These are phyloP conservation scores for Strombidium stylifer DNA, from an alignment of 73 alveolate genomes.

Conservation along the genomic window DNA sequence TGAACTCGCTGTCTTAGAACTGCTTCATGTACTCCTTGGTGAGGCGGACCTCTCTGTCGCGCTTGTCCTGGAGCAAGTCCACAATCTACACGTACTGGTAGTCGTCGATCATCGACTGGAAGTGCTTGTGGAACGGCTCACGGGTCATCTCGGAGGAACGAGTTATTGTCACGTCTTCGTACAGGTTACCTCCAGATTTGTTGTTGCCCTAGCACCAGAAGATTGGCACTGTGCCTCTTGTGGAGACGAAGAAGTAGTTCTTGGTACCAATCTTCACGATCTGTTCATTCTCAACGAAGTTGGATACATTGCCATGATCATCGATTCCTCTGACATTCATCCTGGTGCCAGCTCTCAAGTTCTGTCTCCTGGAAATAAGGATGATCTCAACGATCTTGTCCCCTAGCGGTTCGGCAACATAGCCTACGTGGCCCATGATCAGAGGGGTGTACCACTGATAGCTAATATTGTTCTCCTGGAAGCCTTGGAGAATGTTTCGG, in stretches of 20 bases:
- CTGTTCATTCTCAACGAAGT: constrained; percentile 93
- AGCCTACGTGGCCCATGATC: constrained; percentile 70
- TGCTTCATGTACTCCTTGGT: constrained; percentile 40
- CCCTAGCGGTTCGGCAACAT: constrained; percentile 16
- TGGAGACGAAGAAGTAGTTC: constrained; percentile 7
- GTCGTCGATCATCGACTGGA: constrained; percentile 17
- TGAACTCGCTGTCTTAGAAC: constrained; percentile 25
- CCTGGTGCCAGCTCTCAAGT: constrained; percentile 94
- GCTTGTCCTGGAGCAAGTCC: constrained; percentile 37
- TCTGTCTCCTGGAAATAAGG: constrained; percentile 75
- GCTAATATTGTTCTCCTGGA: constrained; percentile 19
- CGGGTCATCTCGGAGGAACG: constrained; percentile 43
- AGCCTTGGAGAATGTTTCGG: constrained; percentile 19
- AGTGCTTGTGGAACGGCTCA: constrained; percentile 44
- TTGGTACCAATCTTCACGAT: constrained; percentile 47
- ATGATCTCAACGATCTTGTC: constrained; percentile 35
- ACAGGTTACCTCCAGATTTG: no score
- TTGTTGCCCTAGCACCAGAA: constrained; percentile 59
- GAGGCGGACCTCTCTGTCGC: constrained; percentile 35
- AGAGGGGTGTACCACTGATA: constrained; percentile 65
- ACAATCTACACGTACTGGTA: constrained; percentile 28
- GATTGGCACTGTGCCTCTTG: constrained; percentile 38
- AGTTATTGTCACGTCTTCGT: constrained; percentile 43
- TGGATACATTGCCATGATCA: constrained; percentile 97
- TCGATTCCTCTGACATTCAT: constrained; percentile 96